phyloP scores from a whole-genome alignment of 2,329 filamentous ascomycete species.

The Didymosphaeria variabile region DNA sequence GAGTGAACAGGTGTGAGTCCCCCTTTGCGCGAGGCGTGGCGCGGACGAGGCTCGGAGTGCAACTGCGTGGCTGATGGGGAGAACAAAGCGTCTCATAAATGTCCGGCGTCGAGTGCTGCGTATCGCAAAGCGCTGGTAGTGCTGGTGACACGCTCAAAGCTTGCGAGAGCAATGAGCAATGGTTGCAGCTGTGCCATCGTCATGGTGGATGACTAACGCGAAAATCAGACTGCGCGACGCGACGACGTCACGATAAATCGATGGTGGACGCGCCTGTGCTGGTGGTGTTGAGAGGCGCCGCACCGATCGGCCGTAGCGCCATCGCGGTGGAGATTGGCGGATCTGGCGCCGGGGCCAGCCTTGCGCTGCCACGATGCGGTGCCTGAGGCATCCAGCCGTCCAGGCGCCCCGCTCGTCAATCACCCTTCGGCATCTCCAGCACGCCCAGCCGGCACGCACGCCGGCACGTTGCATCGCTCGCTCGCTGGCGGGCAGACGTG shows the following conservation, averaged over 20 bases:
- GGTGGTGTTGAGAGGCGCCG: constrained; percentile 10
- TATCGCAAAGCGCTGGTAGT: constrained; percentile 11
- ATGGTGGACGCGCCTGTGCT: constrained; percentile 4
- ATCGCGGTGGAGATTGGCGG: constrained; percentile 1
- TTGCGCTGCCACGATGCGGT: not conserved
- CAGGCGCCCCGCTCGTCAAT: constrained; percentile 8
- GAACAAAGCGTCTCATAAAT: constrained; percentile 43
- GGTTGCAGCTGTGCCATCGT: constrained; percentile 12
- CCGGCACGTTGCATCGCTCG: constrained; percentile 13
- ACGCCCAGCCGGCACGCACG: constrained; percentile 13
- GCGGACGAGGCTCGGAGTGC: constrained; percentile 29
- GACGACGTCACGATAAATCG: constrained; percentile 8
- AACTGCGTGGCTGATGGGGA: constrained; percentile 23
- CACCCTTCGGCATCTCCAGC: constrained; percentile 12
- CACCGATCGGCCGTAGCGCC: constrained; percentile 11
- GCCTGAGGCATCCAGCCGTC: constrained; percentile 7
- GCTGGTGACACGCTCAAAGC: not conserved
- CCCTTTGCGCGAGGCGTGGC: constrained; percentile 19
- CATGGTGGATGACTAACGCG: constrained; percentile 2
- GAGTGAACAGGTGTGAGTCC: constrained; percentile 13
- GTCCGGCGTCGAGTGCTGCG: constrained; percentile 19
- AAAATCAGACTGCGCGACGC: not conserved
- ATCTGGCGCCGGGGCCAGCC: constrained; percentile 1
- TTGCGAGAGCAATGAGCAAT: not conserved
- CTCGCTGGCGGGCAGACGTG: not conserved